Base-by-base conservation (phyloP, 2,329 filamentous ascomycete genomes). In the Aspergillus glaucus region DNA sequence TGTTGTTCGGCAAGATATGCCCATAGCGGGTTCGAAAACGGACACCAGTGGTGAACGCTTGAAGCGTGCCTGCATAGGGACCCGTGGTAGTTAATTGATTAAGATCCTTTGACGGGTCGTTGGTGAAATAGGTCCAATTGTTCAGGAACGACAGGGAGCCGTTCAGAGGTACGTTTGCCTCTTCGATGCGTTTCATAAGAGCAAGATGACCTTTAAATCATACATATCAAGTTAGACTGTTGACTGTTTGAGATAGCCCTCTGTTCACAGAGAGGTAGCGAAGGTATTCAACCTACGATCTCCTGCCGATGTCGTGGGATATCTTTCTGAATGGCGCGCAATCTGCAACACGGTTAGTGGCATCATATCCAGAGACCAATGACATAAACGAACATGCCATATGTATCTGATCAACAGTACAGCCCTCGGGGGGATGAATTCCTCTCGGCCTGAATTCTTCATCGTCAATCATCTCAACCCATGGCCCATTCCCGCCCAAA, bases 271-370 rank as follows among this genome's bases (percentile, higher is more conserved):
- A 10, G 32, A 5, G n/a, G 19, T 7, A 41, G 14, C 12, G 22
- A 43, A 50, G 34, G 22, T 47, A 15, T 44, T 49, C 40, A 45
- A 75, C 75, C 47, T 69, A 78, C 79, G 71, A 43, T 56, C 62
- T 24, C 77, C 79, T 37, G 75, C 74, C 51, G 64, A 71, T 32
- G 60, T 62, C 0, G 79, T 82, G 1, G 79, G 79, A 62, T 80
- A 81, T 57, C 79, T 67, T 58, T 81, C 79, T 19, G 69, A 76
- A 65, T 82, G 79, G 37, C 79, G 72, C 17, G 79, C 77, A 67
- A 81, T 75, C 77, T 79, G 54, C 7, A 24, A 26, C 6, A 26
- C 47, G 26, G 10, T 28, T 28, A 28, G 52, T 32, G 57, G 47
- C 10, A 43, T 24, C 19, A 24, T 22, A 7, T 32, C 12, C 7